A percentile compares a stretch with the other conserved stretches of the same genome.
Conservation (phyloP, 495 filamentous ascomycete species). For the Parmelia sp. region DNA sequence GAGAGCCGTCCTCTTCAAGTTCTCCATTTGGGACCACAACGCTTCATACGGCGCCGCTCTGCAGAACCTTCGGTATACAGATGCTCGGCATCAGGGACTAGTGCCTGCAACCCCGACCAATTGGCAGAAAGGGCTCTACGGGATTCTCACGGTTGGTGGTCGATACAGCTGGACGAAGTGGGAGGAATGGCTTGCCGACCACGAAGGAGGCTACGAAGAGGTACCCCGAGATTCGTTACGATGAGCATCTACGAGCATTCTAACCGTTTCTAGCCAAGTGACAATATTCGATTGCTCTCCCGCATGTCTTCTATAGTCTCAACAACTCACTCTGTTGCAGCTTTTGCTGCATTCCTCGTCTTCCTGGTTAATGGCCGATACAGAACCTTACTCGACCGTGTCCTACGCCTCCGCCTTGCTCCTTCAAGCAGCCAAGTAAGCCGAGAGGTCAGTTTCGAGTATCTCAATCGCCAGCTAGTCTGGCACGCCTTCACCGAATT, state of each 20-base stretch:
- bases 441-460: constrained; percentile 93
- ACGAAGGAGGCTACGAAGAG: constrained; percentile 64
- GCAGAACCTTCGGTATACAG: constrained; percentile 83
- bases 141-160: constrained; percentile 77
- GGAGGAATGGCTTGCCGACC: constrained; percentile 76
- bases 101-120: constrained; percentile 56
- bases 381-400: constrained; percentile 79
- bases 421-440: constrained; percentile 74
- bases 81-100: constrained; percentile 62
- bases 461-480: constrained; percentile 92
- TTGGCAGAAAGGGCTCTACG: constrained; percentile 80
- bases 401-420: constrained; percentile 78
- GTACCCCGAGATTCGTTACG: constrained; percentile 27
- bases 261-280: constrained; percentile 33
- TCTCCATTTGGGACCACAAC: constrained; percentile 94
- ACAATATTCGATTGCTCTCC: constrained; percentile 51
- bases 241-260: background rate
- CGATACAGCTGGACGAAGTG: constrained; percentile 85
- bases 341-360: constrained; percentile 77
- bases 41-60: constrained; percentile 90
- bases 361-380: constrained; percentile 89
- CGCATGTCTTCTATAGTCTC: constrained; percentile 61
- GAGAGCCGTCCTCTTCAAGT: constrained; percentile 79
- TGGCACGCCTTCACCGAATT: constrained; percentile 99
- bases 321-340: constrained; percentile 68